Base-by-base conservation (phyloP, 176 grass and related monocot species). In the Melocanna baccifera region DNA sequence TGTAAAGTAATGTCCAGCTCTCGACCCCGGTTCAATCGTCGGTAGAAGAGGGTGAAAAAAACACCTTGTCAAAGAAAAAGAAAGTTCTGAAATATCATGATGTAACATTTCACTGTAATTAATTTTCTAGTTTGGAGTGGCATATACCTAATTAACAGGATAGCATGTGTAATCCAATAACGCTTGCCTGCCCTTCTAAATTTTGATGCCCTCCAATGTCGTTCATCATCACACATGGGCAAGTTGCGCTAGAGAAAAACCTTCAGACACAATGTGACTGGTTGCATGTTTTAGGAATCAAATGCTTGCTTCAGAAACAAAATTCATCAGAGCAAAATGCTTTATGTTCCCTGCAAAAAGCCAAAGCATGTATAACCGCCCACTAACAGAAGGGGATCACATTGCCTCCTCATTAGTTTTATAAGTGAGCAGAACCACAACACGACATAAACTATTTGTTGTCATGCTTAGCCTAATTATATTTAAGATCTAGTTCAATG, bases 301-400 rank as follows among this genome's bases (percentile, higher is more conserved):
- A 81, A 40, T 19, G 66, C 32, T 41, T 82, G 61, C 25, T 43
- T 19, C 57, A 10, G 1, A 43, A 83, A 47, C 3, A 58, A 50
- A 58, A 68, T 26, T 65, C 0, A 62, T 53, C 45, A 59, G 73
- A 56, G 47, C 46, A 84, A 56, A 69, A 75, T 84, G 34, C 77
- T 80, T 19, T 70, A 41, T 67, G 72, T 53, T 83, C 78, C 77
- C 43, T 83, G 57, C 73, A 83, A 77, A 83, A 78, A 6, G 72
- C 78, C 78, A 76, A 73, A 69, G 39, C 50, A 83, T 10, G 36
- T 83, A 28, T 81, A 69, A 61, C 87, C 70, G 51, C 70, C 29
- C 36, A 76, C 71, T 55, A 26, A 64, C 22, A 29, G 58, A 52
- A 22, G 30, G 29, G 23, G 73, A 63, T 75, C 70, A 26, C 69